Evolutionary conservation across 2,329 filamentous ascomycete genomes (phyloP).

Genomic region (Sporothrix curviconia): DNA sequence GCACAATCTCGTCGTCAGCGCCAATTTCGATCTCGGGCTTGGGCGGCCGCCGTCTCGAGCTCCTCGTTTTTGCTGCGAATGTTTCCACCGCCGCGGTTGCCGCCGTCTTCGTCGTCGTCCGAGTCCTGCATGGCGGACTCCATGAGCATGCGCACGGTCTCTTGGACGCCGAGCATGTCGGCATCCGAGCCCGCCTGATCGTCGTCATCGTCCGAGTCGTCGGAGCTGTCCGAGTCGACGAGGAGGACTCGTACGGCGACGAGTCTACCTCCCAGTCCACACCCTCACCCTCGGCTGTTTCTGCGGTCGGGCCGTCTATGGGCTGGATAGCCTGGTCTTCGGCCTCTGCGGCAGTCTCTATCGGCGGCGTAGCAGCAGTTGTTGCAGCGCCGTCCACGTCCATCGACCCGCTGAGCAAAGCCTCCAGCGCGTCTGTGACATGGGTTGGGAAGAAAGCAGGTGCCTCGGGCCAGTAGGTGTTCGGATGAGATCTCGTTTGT

Average conservation of each 20-base stretch:
- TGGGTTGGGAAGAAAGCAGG: not conserved
- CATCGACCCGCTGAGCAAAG: conserved; percentile 20
- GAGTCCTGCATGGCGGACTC: conserved; percentile 64
- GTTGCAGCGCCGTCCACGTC: conserved; percentile 11
- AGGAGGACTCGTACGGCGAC: conserved; percentile 64
- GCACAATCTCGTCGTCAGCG: conserved; percentile 66
- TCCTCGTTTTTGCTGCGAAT: conserved; percentile 80
- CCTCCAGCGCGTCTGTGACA: conserved; percentile 23
- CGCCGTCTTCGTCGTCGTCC: conserved; percentile 33
- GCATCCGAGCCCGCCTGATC: conserved; percentile 52
- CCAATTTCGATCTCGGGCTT: conserved; percentile 77
- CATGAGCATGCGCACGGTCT: conserved; percentile 81
- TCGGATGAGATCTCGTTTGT: not conserved
- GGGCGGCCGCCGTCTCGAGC: conserved; percentile 53
- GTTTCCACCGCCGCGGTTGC: conserved; percentile 33
- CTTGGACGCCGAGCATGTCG: conserved; percentile 68
- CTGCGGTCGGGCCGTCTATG: not conserved
- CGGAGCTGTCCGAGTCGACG: conserved; percentile 21
- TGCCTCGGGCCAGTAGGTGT: not conserved
- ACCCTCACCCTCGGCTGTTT: conserved; percentile 5
- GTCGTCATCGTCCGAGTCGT: conserved; percentile 53
- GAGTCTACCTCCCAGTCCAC: conserved; percentile 78
- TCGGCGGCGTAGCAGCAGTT: too few species aligned
- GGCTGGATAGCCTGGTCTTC: not conserved
- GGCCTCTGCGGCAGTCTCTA: not conserved